Percentiles rank a stretch among this genome's conserved stretches.
Evolutionary conservation across 2,329 filamentous ascomycete species (phyloP).

Genomic region (Gyromitra esculenta): DNA sequence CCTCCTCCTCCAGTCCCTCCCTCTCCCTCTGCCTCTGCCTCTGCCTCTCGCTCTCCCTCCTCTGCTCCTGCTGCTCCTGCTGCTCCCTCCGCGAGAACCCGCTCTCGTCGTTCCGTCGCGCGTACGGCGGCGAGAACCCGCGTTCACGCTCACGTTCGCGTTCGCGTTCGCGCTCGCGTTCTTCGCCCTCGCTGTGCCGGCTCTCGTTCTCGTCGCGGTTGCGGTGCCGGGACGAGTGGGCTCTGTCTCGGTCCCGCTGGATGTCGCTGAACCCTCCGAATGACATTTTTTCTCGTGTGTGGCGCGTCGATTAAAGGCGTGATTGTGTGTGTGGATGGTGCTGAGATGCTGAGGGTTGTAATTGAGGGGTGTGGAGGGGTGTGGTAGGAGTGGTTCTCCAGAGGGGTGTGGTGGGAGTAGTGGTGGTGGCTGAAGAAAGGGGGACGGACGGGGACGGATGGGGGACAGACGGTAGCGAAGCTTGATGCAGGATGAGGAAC

Average conservation of each 20-base stretch:
- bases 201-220: slow-evolving; percentile 23
- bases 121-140: neutral
- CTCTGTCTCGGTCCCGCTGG: slow-evolving; percentile 47
- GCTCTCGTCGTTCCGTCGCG: slow-evolving; percentile 14
- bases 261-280: slow-evolving; percentile 52
- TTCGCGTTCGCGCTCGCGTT: neutral
- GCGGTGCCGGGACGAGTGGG: slow-evolving; percentile 46
- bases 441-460: neutral
- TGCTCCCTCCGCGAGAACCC: neutral
- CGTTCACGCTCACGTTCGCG: neutral
- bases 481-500: slow-evolving; percentile 19
- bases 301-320: neutral
- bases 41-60: neutral
- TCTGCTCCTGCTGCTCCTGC: neutral
- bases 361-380: slow-evolving; percentile 6
- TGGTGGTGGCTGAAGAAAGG: slow-evolving; percentile 2
- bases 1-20: slow-evolving; percentile 1
- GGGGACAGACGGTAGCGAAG: slow-evolving; percentile 18
- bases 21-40: slow-evolving; percentile 8
- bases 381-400: neutral
- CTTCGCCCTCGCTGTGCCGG: slow-evolving; percentile 15
- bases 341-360: neutral
- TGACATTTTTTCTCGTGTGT: slow-evolving; percentile 24
- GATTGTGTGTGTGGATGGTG: neutral
- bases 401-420: neutral